Evolutionary conservation across 225 moss, liverwort and hornwort genomes (phyloP), one percentile per base, ranked within the genome.

Genomic region (Pseudoscleropodium purum): DNA sequence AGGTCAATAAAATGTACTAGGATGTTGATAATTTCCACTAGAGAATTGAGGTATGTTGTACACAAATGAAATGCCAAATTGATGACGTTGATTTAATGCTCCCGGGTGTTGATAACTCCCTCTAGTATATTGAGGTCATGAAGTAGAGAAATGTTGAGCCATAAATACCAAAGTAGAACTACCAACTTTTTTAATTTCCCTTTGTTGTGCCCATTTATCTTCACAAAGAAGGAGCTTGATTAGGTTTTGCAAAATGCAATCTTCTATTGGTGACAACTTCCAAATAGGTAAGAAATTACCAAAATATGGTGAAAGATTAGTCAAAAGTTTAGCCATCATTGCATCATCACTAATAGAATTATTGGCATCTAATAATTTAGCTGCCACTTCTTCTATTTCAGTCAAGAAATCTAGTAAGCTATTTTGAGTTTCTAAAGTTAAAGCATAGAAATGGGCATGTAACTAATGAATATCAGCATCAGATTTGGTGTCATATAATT

Each of bases 51-150:
- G 7, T 39, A 1, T 69, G 23, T 1, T 37, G 4, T n/a, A 0
- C 0, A 7, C 3, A n/a, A 2, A n/a, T 21, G n/a, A 68, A 39
- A 0, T 2, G 24, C 39, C 4, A 1, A 13, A 4, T 13, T 1
- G 2, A 69, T 7, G 4, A 7, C 7, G 24, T 39, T 69, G 39
- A 24, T 39, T n/a, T 5, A 24, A n/a, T 7, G 24, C 12, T 1
- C 7, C 17, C 4, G 8, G 21, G 0, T 69, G n/a, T 6, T 6
- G 21, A 7, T 13, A 5, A 69, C 10, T 67, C 36, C 36, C 67
- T 18, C 67, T 67, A 36, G 2, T 0, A 10, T 68, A 21, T 67
- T 64, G 33, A 2, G 17, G 2, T 31, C 13, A 4, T 16, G 16
- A 64, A 37, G 6, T 11, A 11, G 68, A 37, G 4, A 76, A 45